Base-by-base conservation (phyloP, 345 rosid species). In the Aurinia saxatilis region DNA sequence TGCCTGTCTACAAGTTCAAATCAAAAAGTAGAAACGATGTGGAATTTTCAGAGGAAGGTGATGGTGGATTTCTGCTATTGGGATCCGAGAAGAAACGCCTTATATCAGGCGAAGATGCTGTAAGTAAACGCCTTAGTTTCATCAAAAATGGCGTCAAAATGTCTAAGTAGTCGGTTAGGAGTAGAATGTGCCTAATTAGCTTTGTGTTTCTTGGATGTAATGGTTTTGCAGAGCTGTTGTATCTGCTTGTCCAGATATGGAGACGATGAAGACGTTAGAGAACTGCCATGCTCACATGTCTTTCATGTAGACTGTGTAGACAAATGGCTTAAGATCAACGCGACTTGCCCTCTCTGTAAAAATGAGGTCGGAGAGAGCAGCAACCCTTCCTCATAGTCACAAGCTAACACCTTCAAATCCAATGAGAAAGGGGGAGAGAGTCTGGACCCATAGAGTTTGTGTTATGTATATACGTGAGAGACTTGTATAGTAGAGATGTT, bases 21-120 rank as follows among this genome's bases (percentile, higher is more conserved):
- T 59, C 67, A 34, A 79, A 73, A 48, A 74, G 72, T 60, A 70
- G 17, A 15, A 65, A 78, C 56, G 78, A 76, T 73, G 60, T 66
- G 66, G 84, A 81, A 0, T 62, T 37, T 64, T 57, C 82, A 40
- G 78, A 65, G 44, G 78, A 41, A 56, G 68, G 64, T 71, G 87
- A 82, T 53, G 91, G 89, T 38, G 97, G 97, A 7, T 51, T 84
- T 61, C 80, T 90, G 63, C 81, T 83, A 11, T 72, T 75, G 0
- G 97, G 97, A 50, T 82, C 91, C 1, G 81, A 78, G 53, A 81
- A 83, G 69, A 88, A 84, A 67, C 95, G 91, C 12, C 38, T 64
- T 14, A 86, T 90, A 48, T 79, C 91, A 10, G 90, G 82, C 35
- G 97, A 90, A 82, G 97, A 90, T 84, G 95, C 97, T 0, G 97